phyloP scores from a whole-genome alignment of 495 filamentous ascomycete genomes.

The Tuber aestivum region DNA sequence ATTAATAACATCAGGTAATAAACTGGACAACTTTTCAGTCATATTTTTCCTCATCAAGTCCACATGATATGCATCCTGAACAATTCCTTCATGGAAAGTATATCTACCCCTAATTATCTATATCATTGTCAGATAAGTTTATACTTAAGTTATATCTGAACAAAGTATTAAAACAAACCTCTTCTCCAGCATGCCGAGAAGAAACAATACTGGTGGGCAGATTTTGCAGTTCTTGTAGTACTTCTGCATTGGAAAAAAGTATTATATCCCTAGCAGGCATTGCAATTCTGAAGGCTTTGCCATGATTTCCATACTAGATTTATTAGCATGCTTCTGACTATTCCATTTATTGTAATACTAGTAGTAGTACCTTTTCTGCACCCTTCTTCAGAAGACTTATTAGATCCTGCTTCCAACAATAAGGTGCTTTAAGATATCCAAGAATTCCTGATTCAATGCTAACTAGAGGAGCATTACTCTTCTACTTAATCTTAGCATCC shows the following conservation, averaged over 20 bases:
- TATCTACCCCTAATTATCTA: not conserved
- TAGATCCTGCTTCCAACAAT: not conserved
- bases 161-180: not conserved
- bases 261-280: not conserved
- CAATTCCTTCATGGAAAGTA: not conserved
- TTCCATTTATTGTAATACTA: not conserved
- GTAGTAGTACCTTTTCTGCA: not conserved
- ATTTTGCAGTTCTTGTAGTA: constrained; percentile 7
- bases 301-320: constrained; percentile 3
- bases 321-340: not conserved
- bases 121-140: not conserved
- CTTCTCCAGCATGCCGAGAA: not conserved
- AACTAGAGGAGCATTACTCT: not conserved
- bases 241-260: not conserved
- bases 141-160: no score
- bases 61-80: constrained; percentile 10
- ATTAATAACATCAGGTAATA: constrained; percentile 7
- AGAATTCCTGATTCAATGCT: not conserved
- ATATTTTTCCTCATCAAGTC: constrained; percentile 12
- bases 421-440: constrained; percentile 1
- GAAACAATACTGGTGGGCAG: not conserved
- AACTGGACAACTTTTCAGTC: constrained; percentile 4
- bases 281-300: constrained; percentile 21
- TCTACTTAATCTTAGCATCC: not conserved
- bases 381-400: not conserved